These are phyloP conservation scores for Pisolithus marmoratus DNA, from an alignment of 768 basidiomycete genomes.

Conservation along the genomic window DNA sequence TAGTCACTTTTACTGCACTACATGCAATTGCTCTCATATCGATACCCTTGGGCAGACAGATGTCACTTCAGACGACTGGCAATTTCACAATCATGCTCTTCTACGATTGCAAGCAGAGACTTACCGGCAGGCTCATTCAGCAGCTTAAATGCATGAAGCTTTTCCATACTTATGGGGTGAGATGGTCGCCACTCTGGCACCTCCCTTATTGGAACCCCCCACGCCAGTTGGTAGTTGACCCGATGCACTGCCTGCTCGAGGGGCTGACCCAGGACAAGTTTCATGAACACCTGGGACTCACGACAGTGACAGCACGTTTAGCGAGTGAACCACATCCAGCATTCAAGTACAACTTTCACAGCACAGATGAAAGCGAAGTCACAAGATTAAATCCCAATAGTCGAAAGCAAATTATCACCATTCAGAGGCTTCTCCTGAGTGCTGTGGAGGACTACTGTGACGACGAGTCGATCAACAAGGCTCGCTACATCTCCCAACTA, in stretches of 20 bases:
- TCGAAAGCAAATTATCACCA: background rate
- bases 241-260: constrained; percentile 17
- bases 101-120: too few species aligned
- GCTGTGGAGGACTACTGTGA: background rate
- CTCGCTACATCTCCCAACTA: background rate
- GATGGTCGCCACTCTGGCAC: constrained; percentile 13
- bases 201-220: constrained; percentile 21
- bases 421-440: constrained; percentile 1
- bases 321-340: background rate
- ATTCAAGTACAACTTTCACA: background rate
- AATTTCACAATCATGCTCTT: background rate
- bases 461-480: background rate
- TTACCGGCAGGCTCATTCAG: too few species aligned
- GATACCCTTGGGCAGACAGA: constrained; percentile 1
- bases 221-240: constrained; percentile 10
- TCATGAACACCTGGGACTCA: constrained; percentile 3
- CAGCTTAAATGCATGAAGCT: too few species aligned
- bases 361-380: background rate
- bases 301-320: background rate
- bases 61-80: background rate
- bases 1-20: constrained; percentile 25
- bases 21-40: constrained; percentile 20
- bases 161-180: constrained; percentile 1
- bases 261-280: background rate
- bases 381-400: background rate